Evolutionary conservation across 164 flowering plant genomes (phyloP).

Genomic region (Chloranthus sessilifolius): DNA sequence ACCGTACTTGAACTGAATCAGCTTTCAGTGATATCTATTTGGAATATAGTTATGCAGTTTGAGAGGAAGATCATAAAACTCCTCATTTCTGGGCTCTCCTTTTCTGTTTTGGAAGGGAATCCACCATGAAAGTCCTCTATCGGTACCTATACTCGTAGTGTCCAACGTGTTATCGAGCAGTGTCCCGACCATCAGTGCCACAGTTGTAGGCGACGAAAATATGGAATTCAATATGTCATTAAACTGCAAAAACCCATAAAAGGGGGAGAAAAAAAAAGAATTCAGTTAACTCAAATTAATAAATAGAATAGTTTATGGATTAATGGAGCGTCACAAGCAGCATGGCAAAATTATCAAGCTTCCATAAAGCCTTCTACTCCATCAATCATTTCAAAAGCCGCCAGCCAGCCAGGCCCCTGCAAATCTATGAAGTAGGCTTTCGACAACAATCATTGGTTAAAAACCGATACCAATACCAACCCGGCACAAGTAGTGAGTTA

Average conservation of each 20-base stretch:
- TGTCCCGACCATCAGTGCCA: constrained; percentile 67
- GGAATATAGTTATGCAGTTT: constrained; percentile 54
- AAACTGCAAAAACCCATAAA: constrained; percentile 67
- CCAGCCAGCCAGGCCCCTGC: too few species aligned
- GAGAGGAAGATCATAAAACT: constrained; percentile 72
- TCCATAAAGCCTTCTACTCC: too few species aligned
- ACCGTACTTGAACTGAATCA: too few species aligned
- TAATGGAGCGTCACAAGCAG: too few species aligned
- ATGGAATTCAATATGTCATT: constrained; percentile 79
- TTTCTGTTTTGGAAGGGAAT: constrained; percentile 59
- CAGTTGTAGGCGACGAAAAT: constrained; percentile 74
- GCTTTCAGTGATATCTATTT: constrained; percentile 36
- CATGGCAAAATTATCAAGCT: too few species aligned
- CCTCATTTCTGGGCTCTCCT: constrained; percentile 78
- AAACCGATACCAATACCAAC: too few species aligned
- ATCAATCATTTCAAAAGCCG: too few species aligned
- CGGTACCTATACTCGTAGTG: constrained; percentile 22
- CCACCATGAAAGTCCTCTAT: constrained; percentile 83
- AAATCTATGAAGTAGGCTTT: too few species aligned
- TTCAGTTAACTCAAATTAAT: too few species aligned
- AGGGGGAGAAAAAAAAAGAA: background rate
- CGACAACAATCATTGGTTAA: too few species aligned
- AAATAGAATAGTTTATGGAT: too few species aligned
- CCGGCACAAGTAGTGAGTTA: too few species aligned
- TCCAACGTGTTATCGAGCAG: constrained; percentile 76